Evolutionary conservation across 495 filamentous ascomycete species (phyloP), one percentile per base, ranked within the genome.

Genomic region (Hyaloscypha variabilis): DNA sequence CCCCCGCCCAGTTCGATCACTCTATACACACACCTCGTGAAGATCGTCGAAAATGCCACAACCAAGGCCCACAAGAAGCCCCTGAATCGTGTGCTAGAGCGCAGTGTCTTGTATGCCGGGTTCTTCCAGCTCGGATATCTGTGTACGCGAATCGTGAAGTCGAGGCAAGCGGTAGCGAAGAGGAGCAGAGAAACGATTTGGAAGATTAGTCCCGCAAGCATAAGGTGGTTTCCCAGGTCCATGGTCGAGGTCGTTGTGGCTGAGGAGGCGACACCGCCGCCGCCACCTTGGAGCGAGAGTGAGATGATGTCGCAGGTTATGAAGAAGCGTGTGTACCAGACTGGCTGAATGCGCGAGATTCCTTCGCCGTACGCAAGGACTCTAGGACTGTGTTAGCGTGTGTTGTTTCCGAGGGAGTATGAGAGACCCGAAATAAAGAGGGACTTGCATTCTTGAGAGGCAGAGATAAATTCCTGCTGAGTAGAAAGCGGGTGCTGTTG

Each of bases 401-500:
- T 19, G 23, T 25, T 31, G 23, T 55, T 19, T 57, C n/a, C 8
- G 28, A 57, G 54, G 17, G 8, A 19, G 54, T 34, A n/a, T n/a
- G n/a, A n/a, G n/a, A n/a, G n/a, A n/a, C n/a, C n/a, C 31, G 31
- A 34, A 34, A 13, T 8, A 13, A 57, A 28, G 54, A 5, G 28
- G 54, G 54, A 57, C 54, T 8, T 58, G 84, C 80, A 36, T 81
- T 77, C 13, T 87, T 82, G 82, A 79, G 25, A 87, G 79, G 69
- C 82, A 88, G 62, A 90, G 81, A 68, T 90, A 90, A 66, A 90
- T 56, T 19, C 81, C 83, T 6, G 83, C 88, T 26, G 83, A 77
- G 49, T 90, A 68, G 74, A 90, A 88, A 59, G 85, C 84, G 3
- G 88, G 88, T 8, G 74, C 88, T 58, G 89, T 82, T 28, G 87